These are phyloP conservation scores for Tetramitus jugosus DNA, from an alignment of 208 protist genomes.

Conservation along the genomic window DNA sequence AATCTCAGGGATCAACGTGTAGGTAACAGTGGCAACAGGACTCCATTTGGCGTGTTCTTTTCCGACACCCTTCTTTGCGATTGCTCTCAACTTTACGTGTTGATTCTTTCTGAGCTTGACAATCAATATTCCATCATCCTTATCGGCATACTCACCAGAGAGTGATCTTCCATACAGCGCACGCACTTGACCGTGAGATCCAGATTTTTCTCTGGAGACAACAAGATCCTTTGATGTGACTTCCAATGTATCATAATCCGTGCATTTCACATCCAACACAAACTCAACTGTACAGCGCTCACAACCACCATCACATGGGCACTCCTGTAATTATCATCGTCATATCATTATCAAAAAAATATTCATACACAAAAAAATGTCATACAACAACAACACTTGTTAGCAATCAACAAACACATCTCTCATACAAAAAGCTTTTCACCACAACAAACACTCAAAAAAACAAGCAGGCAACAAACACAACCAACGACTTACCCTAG, in stretches of 20 bases:
- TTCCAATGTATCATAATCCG: background rate
- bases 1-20: conserved; percentile 82
- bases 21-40: conserved; percentile 77
- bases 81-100: conserved; percentile 57
- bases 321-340: conserved; percentile 39
- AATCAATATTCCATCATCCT: conserved; percentile 51
- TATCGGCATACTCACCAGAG: background rate
- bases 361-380: too few species aligned
- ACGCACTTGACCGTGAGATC: background rate
- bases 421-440: too few species aligned
- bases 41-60: conserved; percentile 98
- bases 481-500: too few species aligned
- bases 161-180: too few species aligned
- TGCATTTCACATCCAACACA: conserved; percentile 38
- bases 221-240: background rate
- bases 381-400: too few species aligned
- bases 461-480: too few species aligned
- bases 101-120: conserved; percentile 69
- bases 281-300: conserved; percentile 70
- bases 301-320: conserved; percentile 63
- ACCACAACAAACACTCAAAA: too few species aligned
- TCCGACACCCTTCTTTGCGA: conserved; percentile 86
- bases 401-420: too few species aligned
- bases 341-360: too few species aligned
- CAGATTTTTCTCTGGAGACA: conserved; percentile 6